Evolutionary conservation across 768 basidiomycete genomes (phyloP), one percentile per base, ranked within the genome.

Genomic region (Cyathus striatus): DNA sequence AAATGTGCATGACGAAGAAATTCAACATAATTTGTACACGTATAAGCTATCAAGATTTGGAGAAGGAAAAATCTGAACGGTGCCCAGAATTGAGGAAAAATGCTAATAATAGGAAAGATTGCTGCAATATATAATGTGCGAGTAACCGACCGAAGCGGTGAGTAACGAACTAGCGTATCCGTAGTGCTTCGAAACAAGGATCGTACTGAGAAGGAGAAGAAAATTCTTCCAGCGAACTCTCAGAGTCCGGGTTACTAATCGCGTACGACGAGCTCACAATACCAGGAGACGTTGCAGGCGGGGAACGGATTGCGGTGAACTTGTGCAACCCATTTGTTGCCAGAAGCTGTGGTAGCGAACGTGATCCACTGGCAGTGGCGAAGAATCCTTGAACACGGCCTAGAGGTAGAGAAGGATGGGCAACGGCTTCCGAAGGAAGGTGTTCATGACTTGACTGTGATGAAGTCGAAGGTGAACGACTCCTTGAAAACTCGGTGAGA

Each of bases 391-490:
- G 26, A 7, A 27, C 27, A 12, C 42, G 32, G 16, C 18, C 42
- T 16, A 13, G 14, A 12, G 16, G 42, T 9, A 10, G 13, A 14
- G 9, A 16, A 30, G n/a, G 23, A 22, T 32, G 23, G 6, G 27
- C 10, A 27, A 27, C 17, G 5, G 6, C 14, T n/a, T 30, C 27
- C n/a, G 32, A 6, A 6, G 13, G 34, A 7, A 9, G 10, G 6
- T 35, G 26, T 10, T 43, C 42, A 36, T 36, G 42, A 30, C 30
- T 36, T 34, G 42, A 43, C 23, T 33, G 42, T 5, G 42, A 34
- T n/a, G 42, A 43, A n/a, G 42, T 34, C 10, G 55, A 52, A 0
- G 55, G 55, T n/a, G 53, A 57, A 5, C 53, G 49, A 34, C 55
- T 57, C n/a, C 55, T 46, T 7, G 55, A 41, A 1, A 47, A 30